Percentiles rank a stretch among this genome's conserved stretches.
Evolutionary conservation across 1,284 basidiomycete genomes (phyloP).

Genomic region (Sanghuangporus baumii): DNA sequence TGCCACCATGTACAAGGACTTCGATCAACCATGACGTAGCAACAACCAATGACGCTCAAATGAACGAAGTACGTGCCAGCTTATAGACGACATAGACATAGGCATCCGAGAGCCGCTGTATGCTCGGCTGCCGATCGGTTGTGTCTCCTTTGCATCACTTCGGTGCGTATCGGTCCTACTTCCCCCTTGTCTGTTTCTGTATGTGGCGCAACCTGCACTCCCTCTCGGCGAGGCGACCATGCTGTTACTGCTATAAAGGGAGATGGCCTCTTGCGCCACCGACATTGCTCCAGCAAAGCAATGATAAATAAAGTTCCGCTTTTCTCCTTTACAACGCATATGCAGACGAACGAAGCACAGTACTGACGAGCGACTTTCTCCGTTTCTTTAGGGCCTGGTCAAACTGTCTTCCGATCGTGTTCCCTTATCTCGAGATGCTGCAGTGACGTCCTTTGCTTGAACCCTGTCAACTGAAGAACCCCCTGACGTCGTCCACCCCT

Average conservation of each 20-base stretch:
- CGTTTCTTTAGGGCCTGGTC: not conserved
- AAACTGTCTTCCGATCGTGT: not conserved
- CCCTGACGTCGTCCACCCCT: not conserved
- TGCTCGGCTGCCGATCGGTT: not conserved
- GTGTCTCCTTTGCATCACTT: not conserved
- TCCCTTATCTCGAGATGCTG: not conserved
- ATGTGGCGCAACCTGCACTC: not conserved
- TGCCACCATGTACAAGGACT: not conserved
- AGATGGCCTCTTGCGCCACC: not conserved
- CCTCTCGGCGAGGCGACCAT: not conserved
- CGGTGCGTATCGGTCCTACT: constrained; percentile 10
- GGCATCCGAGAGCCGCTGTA: not conserved
- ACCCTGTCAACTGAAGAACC: not conserved
- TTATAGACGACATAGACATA: not conserved
- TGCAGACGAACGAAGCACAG: not conserved
- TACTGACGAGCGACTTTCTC: not conserved
- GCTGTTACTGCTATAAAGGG: not conserved
- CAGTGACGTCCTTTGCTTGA: not conserved
- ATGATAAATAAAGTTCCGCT: not conserved
- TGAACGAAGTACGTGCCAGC: not conserved
- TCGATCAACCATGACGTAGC: not conserved
- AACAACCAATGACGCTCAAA: not conserved
- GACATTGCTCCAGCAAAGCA: not conserved
- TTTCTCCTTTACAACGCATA: not conserved
- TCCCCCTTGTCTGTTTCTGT: not conserved